Evolutionary conservation across 495 filamentous ascomycete species (phyloP).

Genomic region (Aspergillus asperescens): DNA sequence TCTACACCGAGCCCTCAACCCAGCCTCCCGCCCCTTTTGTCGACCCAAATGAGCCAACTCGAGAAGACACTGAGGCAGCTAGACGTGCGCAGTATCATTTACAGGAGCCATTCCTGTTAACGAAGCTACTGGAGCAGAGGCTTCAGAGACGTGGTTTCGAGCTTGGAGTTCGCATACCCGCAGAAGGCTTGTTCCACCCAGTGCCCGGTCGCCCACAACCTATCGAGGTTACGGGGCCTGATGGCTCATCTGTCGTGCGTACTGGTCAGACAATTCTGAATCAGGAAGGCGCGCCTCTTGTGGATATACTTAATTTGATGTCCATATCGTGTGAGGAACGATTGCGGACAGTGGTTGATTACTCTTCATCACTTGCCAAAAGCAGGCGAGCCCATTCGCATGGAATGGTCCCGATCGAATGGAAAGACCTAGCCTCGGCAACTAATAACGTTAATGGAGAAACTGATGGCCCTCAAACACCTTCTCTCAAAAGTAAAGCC

Average conservation of each 20-base stretch:
- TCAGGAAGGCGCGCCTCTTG: slow-evolving; percentile 57
- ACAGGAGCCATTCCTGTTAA: slow-evolving; percentile 54
- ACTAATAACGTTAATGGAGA: slow-evolving; percentile 28
- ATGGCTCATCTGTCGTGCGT: slow-evolving; percentile 51
- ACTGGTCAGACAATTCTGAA: slow-evolving; percentile 59
- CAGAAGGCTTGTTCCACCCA: slow-evolving; percentile 55
- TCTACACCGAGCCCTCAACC: slow-evolving; percentile 27
- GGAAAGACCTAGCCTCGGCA: slow-evolving; percentile 57
- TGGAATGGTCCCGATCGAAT: slow-evolving; percentile 64
- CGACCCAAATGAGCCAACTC: slow-evolving; percentile 38
- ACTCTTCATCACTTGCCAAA: slow-evolving; percentile 58
- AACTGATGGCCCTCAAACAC: slow-evolving; percentile 40
- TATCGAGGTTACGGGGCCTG: slow-evolving; percentile 49
- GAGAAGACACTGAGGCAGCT: slow-evolving; percentile 40
- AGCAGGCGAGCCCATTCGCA: slow-evolving; percentile 66
- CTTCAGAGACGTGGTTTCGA: slow-evolving; percentile 47
- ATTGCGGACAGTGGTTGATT: slow-evolving; percentile 62
- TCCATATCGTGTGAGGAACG: slow-evolving; percentile 72
- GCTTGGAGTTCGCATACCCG: slow-evolving; percentile 57
- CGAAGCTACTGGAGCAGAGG: slow-evolving; percentile 43
- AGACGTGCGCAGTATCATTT: slow-evolving; percentile 50
- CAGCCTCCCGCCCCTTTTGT: slow-evolving; percentile 33
- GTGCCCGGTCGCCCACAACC: slow-evolving; percentile 45
- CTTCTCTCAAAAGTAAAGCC: slow-evolving; percentile 57
- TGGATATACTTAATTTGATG: slow-evolving; percentile 69